Base-by-base conservation (phyloP, 1,284 basidiomycete species). In the Macrocybe sp. region DNA sequence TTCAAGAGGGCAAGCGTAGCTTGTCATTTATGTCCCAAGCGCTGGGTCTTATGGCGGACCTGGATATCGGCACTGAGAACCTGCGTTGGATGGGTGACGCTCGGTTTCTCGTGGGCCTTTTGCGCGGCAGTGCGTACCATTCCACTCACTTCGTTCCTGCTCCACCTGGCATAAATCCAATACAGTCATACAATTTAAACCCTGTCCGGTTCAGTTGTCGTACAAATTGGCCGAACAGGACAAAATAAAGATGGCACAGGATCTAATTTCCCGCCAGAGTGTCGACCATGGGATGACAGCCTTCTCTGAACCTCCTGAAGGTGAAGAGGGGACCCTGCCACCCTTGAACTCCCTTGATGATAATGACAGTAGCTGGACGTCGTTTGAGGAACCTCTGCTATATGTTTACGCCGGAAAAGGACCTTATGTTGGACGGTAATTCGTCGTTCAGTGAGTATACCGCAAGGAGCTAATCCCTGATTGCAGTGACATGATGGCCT, bases 31-130 rank as follows among this genome's bases (percentile, higher is more conserved):
- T 98, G 73, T 85, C 90, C 0, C 86, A 92, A 64, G 82, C 90
- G 0, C 66, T 94, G 12, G 96, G 96, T 0, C 74, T 99, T 32
- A 91, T 97, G 83, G 92, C 95, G 7, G 94, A 98, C 58, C 59
- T 95, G 29, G 92, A 96, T 64, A 66, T 91, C 40, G 86, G 91
- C 11, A 97, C 94, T 0, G 94, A 97, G 50, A 70, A 89, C 58
- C 65, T 95, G 40, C 81, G 96, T 2, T 97, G 92, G 83, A 85
- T 99, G 79, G 96, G 96, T n/a, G 89, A 93, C 62, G 74, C 79
- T 6, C 84, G 96, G 1, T 99, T 98, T 67, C 62, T 89, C n/a
- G 72, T 85, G 45, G 94, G 95, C 3, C 87, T 85, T 62, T 59
- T 97, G 1, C 76, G 82, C 45, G 91, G 87, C 57, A 57, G 85